These are phyloP conservation scores for Podospora bellae-mahoneyi DNA, from an alignment of 495 filamentous ascomycete genomes.

Conservation along the genomic window DNA sequence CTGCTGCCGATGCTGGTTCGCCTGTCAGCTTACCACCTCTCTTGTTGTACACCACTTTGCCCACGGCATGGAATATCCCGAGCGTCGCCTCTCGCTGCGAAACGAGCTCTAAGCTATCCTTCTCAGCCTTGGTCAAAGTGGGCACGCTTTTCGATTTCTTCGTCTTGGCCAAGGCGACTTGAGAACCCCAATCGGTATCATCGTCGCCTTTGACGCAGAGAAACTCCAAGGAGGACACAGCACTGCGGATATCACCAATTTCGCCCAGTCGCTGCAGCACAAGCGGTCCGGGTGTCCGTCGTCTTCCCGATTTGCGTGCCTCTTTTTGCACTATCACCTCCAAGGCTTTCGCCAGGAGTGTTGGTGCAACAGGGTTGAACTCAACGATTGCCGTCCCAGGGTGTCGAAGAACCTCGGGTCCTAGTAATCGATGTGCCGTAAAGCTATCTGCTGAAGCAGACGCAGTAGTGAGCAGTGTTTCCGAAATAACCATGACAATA, in stretches of 20 bases:
- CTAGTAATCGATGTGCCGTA: slow-evolving; percentile 82
- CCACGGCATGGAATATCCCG: slow-evolving; percentile 94
- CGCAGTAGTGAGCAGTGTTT: slow-evolving; percentile 73
- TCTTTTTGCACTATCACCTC: slow-evolving; percentile 77
- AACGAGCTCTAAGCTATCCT: slow-evolving; percentile 66
- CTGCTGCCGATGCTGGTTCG: slow-evolving; percentile 36
- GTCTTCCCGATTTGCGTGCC: slow-evolving; percentile 63
- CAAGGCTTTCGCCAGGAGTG: slow-evolving; percentile 79
- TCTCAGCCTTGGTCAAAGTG: slow-evolving; percentile 67
- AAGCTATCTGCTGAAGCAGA: slow-evolving; percentile 80
- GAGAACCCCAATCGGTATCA: slow-evolving; percentile 64
- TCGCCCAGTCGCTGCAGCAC: slow-evolving; percentile 74
- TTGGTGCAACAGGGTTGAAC: slow-evolving; percentile 88
- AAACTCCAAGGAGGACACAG: slow-evolving; percentile 85
- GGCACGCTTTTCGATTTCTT: slow-evolving; percentile 54
- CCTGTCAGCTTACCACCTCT: slow-evolving; percentile 48
- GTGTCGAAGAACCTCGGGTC: slow-evolving; percentile 77
- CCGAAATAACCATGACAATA: slow-evolving; percentile 84
- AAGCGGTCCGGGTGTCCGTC: slow-evolving; percentile 62
- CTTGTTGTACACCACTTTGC: slow-evolving; percentile 94
- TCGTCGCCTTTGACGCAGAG: slow-evolving; percentile 72
- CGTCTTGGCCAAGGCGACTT: slow-evolving; percentile 57
- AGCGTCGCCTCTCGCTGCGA: slow-evolving; percentile 82
- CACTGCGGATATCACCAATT: slow-evolving; percentile 87
- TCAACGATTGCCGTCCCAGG: slow-evolving; percentile 72